A percentile compares a stretch with the other conserved stretches of the same genome.
phyloP scores from a whole-genome alignment of 2,329 filamentous ascomycete species.

The Tolypocladium pustulatum region DNA sequence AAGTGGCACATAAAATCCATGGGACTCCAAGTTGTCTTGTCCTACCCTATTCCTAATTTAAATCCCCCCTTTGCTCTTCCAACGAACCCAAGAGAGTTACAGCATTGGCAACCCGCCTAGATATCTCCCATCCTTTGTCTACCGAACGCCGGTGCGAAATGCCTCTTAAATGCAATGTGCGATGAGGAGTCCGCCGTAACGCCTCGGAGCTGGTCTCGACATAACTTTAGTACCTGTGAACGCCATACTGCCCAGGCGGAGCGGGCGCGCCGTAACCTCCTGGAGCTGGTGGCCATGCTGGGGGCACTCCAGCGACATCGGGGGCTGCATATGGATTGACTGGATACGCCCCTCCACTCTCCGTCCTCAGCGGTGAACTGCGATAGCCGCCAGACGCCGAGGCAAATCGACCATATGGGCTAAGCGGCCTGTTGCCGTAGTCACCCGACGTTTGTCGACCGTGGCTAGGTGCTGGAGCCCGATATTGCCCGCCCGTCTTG shows the following conservation, averaged over 20 bases:
- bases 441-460: constrained; percentile 32
- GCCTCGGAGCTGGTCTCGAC: background rate
- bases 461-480: constrained; percentile 23
- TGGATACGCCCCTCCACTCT: constrained; percentile 18
- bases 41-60: background rate
- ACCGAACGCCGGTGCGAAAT: constrained; percentile 2
- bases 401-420: constrained; percentile 35
- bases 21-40: background rate
- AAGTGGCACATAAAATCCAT: background rate
- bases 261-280: constrained; percentile 18
- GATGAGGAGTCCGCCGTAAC: background rate
- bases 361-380: constrained; percentile 41
- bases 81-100: background rate
- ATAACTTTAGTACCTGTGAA: constrained; percentile 20
- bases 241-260: constrained; percentile 23
- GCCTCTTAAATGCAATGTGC: background rate
- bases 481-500: constrained; percentile 24
- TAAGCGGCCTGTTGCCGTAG: constrained; percentile 31
- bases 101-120: background rate
- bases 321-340: constrained; percentile 18
- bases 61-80: background rate
- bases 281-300: constrained; percentile 18
- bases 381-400: constrained; percentile 34
- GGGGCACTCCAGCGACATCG: constrained; percentile 12
- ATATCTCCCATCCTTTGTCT: background rate